Evolutionary conservation across 2,329 filamentous ascomycete species (phyloP), one percentile per base, ranked within the genome.

Genomic region (Ophiostoma populinum): DNA sequence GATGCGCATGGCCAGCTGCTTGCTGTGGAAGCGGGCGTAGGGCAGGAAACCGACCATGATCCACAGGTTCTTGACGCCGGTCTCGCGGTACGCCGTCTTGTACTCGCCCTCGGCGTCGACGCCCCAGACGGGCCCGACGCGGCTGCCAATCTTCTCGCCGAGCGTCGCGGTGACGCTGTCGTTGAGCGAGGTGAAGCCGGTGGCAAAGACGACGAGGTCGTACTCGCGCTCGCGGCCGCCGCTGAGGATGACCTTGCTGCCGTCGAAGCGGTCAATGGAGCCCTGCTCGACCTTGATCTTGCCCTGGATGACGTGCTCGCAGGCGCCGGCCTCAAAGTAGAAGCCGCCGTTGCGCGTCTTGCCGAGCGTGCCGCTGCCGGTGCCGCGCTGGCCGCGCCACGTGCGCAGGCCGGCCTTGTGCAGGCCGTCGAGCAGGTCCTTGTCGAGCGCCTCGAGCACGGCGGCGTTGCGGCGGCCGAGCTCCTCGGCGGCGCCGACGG

Each of bases 121-220:
- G 27, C 59, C 59, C 56, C 62, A 63, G 27, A 64, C 56, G 40
- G 62, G 60, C 19, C 52, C 55, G 22, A 59, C 54, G 6, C 54
- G 48, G 41, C 64, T 56, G 4, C 63, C 64, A 25, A 69, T 49
- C 35, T 58, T 53, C 37, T 64, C 56, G 2, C 66, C 67, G 20
- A 71, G 47, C 2, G 62, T 55, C 38, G 59, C 58, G 21, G 59
- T 51, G 21, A 63, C 55, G 1, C 59, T 62, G 2, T 59, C 64
- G 8, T 58, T 53, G 58, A 68, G 69, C 44, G 67, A 68, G 26
- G 66, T 57, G 45, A 65, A 72, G 6, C 60, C 55, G 1, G 56
- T 59, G 5, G 57, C 57, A 22, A 60, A 47, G 9, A 71, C 58
- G 2, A 72, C 58, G n/a, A 48, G 45, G 39, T 56, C 54, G 24